Percentiles rank a stretch among this genome's conserved stretches.
Conservation (phyloP, 2,329 filamentous ascomycete genomes). For the Sclerotinia minor region DNA sequence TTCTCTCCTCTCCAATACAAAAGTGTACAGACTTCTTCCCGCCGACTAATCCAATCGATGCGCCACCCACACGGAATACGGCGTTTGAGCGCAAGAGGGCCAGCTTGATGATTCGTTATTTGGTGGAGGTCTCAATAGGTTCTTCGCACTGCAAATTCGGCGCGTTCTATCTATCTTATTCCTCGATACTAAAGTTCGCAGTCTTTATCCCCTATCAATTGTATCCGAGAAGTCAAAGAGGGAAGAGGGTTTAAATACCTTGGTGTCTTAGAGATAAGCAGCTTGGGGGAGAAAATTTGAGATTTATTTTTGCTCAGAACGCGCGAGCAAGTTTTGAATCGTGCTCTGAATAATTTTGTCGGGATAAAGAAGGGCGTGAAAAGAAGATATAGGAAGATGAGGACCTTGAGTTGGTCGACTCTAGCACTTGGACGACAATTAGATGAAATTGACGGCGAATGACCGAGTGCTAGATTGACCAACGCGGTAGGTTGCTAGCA, state of each 20-base stretch:
- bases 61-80: conserved; percentile 64
- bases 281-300: conserved; percentile 11
- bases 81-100: conserved; percentile 60
- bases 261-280: background rate
- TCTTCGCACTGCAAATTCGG: conserved; percentile 11
- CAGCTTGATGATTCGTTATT: conserved; percentile 56
- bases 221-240: background rate
- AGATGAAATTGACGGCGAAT: conserved; percentile 13
- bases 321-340: background rate
- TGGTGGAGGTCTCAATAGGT: background rate
- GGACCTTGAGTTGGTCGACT: background rate
- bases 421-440: conserved; percentile 16
- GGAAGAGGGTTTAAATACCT: conserved; percentile 7
- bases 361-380: background rate
- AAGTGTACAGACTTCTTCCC: conserved; percentile 53
- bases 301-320: conserved; percentile 10
- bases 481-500: conserved; percentile 20
- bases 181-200: conserved; percentile 11
- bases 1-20: conserved; percentile 53
- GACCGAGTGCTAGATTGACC: conserved; percentile 12
- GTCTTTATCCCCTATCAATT: conserved; percentile 13
- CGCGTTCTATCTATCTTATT: conserved; percentile 10
- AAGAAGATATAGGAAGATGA: conserved; percentile 13
- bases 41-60: conserved; percentile 62
- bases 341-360: background rate